A percentile compares a stretch with the other conserved stretches of the same genome.
phyloP scores from a whole-genome alignment of 495 filamentous ascomycete genomes.

The Penicillium silybi region DNA sequence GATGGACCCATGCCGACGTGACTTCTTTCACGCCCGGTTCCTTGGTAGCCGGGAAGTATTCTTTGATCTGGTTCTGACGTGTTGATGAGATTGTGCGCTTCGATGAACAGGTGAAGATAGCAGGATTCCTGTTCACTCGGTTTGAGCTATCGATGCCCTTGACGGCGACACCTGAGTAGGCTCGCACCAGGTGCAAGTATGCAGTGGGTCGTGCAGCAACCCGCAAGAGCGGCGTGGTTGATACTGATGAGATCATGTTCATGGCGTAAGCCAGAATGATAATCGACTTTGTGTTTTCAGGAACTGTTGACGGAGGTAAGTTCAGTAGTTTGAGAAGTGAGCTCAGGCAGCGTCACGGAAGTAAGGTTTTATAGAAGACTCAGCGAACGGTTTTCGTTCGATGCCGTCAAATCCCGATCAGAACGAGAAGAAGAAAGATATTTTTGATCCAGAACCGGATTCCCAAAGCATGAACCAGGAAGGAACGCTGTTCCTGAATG shows the following conservation, averaged over 20 bases:
- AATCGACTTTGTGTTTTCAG: neutral
- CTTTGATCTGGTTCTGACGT: conserved; percentile 31
- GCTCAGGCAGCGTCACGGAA: neutral
- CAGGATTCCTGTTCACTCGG: conserved; percentile 8
- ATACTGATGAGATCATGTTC: conserved; percentile 19
- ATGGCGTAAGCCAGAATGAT: neutral
- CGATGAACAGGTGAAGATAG: conserved; percentile 11
- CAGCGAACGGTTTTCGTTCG: neutral
- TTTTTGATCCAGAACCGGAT: no score
- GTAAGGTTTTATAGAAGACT: neutral
- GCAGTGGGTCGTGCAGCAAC: conserved; percentile 24
- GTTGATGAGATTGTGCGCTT: conserved; percentile 40
- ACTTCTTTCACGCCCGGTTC: conserved; percentile 35
- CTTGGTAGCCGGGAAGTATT: conserved; percentile 38
- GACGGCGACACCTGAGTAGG: conserved; percentile 23
- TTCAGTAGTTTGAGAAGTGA: neutral
- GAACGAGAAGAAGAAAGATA: neutral
- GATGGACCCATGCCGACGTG: conserved; percentile 37
- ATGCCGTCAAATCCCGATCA: neutral
- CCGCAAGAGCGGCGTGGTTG: conserved; percentile 32
- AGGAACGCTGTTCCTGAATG: neutral
- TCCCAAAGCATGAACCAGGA: neutral
- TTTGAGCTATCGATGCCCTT: conserved; percentile 14
- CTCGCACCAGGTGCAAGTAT: conserved; percentile 23
- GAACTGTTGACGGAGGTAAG: neutral